phyloP scores from a whole-genome alignment of 2,329 filamentous ascomycete species.

The Ascochyta pisi region DNA sequence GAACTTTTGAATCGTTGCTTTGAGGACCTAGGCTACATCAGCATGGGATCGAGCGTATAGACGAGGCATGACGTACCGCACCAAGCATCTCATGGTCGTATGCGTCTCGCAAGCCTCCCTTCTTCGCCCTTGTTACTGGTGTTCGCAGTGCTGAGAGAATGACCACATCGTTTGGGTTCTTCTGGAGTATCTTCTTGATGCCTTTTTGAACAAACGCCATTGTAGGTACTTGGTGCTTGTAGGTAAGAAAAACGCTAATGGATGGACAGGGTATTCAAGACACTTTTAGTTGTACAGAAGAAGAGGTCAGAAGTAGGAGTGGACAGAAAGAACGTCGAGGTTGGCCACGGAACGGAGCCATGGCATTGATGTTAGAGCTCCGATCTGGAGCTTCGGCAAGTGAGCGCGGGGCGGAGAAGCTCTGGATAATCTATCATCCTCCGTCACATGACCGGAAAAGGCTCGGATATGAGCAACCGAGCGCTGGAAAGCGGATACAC shows the following conservation, averaged over 20 bases:
- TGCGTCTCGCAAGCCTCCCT: constrained; percentile 83
- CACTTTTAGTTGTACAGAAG: constrained; percentile 7
- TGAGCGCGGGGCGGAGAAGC: constrained; percentile 36
- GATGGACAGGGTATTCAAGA: constrained; percentile 1
- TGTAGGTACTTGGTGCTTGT: constrained; percentile 8
- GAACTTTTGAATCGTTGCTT: constrained; percentile 74
- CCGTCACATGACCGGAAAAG: constrained; percentile 27
- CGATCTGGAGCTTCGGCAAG: constrained; percentile 45
- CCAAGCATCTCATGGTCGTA: constrained; percentile 90
- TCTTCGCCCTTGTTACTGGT: constrained; percentile 81
- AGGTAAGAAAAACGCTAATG: constrained; percentile 21
- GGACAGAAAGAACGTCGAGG: constrained; percentile 10
- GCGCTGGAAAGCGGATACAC: constrained; percentile 4
- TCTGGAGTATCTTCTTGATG: constrained; percentile 77
- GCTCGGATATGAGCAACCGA: constrained; percentile 11
- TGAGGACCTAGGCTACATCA: constrained; percentile 54
- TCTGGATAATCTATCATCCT: constrained; percentile 37
- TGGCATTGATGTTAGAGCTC: constrained; percentile 30
- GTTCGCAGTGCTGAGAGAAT: constrained; percentile 91
- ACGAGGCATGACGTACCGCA: constrained; percentile 51
- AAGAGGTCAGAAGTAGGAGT: constrained; percentile 10
- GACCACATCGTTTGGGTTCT: constrained; percentile 80
- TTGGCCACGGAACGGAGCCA: constrained; percentile 28
- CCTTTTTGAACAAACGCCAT: constrained; percentile 64
- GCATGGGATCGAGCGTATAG: neutral